Evolutionary conservation across 148 eudicot species (phyloP), one percentile per base, ranked within the genome.

Genomic region (Euryodendron excelsum): DNA sequence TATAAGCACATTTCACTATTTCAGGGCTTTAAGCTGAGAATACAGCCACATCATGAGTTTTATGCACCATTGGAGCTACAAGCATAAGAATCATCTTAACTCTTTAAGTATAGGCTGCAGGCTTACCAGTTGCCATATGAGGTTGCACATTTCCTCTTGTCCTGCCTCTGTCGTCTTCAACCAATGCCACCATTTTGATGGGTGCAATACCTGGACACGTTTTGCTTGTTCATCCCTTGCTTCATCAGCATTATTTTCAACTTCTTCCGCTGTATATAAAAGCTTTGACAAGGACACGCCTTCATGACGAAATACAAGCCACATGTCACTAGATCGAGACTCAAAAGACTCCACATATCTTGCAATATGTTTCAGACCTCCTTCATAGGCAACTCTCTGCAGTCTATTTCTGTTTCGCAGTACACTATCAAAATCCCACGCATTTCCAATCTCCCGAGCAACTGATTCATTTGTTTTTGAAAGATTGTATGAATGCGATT

Each of bases 171-270:
- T 93, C 68, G 88, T 88, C 89, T 96, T 96, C 78, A 96, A 82
- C 99, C 99, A 91, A 48, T 89, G 93, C 99, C 99, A 96, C 99
- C 99, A 96, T 79, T 88, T 87, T 75, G 99, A 96, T 50, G 99
- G 97, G 82, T 81, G 90, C 79, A 96, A 85, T 75, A 96, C 79
- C 80, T 88, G 94, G 80, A 91, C 84, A 68, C 82, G 90, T 69
- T 90, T 89, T 31, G 63, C 71, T 36, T 87, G 86, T 74, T 91
- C 90, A 81, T 85, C 82, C 68, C 78, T 69, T 64, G 76, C 81
- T 79, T 86, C 85, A 77, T 89, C 87, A 71, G 82, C 74, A 78
- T 74, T 75, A 80, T 59, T 79, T 63, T 72, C 83, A 36, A 87
- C 80, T 74, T 93, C 93, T 87, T 85, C 93, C 44, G 93, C 86